phyloP scores from a whole-genome alignment of 2,329 filamentous ascomycete species.

The Macrophomina phaseolina region DNA sequence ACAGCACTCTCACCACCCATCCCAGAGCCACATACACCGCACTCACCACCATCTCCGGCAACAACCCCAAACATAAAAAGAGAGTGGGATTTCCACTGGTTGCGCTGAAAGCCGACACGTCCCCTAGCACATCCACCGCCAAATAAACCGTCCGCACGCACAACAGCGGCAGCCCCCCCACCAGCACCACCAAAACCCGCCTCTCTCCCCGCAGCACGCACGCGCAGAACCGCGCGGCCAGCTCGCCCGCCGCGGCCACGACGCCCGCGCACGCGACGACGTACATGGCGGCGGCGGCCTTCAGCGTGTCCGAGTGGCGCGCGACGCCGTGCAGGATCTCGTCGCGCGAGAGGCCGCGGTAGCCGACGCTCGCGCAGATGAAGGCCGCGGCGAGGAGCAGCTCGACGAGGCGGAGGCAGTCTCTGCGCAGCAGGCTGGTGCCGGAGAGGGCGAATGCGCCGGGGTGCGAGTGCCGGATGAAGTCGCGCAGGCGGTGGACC shows the following conservation, averaged over 20 bases:
- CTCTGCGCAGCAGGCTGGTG: neutral
- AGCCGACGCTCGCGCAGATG: conserved; percentile 3
- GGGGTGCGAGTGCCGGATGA: too few species aligned
- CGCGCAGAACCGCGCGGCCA: neutral
- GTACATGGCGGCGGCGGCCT: neutral
- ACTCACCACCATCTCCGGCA: neutral
- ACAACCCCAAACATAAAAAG: neutral
- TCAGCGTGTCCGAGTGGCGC: neutral
- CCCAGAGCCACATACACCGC: neutral
- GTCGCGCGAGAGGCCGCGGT: neutral
- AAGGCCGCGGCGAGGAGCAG: conserved; percentile 1
- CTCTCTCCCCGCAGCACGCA: neutral
- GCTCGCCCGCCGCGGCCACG: neutral
- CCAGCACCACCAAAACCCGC: neutral
- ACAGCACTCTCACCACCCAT: neutral
- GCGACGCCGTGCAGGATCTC: neutral
- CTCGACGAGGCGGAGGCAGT: neutral
- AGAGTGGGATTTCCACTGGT: neutral
- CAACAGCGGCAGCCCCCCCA: neutral
- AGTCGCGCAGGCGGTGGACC: neutral
- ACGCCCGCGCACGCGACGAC: neutral
- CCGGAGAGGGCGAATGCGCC: neutral
- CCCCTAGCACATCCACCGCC: neutral
- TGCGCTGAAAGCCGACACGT: neutral
- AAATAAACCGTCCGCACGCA: neutral